phyloP scores from a whole-genome alignment of 495 filamentous ascomycete genomes.

The Talaromyces nanjingensis region DNA sequence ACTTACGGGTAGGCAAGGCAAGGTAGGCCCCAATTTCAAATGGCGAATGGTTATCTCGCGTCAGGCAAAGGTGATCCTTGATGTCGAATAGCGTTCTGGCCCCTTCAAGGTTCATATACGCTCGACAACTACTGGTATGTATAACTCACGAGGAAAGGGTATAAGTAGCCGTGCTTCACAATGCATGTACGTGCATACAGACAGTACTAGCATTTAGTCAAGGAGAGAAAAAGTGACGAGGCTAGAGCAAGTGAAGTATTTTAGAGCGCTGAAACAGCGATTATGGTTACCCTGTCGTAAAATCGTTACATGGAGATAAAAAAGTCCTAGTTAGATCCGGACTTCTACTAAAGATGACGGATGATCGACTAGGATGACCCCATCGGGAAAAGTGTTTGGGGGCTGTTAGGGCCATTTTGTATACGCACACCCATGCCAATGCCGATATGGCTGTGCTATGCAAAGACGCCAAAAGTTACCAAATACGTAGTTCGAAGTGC shows the following conservation, averaged over 20 bases:
- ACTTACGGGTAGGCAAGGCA: neutral
- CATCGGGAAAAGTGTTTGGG: neutral
- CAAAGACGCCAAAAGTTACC: neutral
- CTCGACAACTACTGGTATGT: neutral
- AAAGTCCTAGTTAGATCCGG: neutral
- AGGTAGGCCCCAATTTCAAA: neutral
- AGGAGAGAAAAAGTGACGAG: neutral
- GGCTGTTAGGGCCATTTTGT: slow-evolving; percentile 1
- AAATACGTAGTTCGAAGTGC: neutral
- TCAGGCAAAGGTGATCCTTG: neutral
- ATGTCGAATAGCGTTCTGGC: neutral
- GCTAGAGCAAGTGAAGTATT: neutral
- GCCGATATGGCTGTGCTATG: neutral
- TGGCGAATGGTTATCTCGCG: neutral
- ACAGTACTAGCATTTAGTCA: neutral
- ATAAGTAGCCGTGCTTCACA: neutral
- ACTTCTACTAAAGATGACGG: neutral
- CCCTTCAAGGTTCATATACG: neutral
- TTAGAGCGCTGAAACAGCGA: neutral
- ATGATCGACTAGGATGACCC: neutral
- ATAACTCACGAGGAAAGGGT: neutral
- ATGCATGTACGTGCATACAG: neutral
- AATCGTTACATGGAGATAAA: neutral
- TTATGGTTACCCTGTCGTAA: neutral
- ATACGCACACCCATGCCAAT: neutral